Conservation (phyloP, 805 yeast species). For the Vanderwaltozyma verrucispora region DNA sequence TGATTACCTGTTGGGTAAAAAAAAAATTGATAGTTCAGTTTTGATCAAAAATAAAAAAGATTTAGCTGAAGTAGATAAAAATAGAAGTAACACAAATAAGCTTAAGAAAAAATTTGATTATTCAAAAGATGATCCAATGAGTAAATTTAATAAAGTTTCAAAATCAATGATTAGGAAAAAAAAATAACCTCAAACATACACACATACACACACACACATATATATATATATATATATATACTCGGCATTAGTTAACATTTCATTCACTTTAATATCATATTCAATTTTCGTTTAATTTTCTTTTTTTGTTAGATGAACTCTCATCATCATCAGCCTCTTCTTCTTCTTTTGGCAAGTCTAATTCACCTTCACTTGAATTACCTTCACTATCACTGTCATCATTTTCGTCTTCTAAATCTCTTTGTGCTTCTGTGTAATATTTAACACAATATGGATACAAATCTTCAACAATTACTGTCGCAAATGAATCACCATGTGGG, state of each 20-base stretch:
- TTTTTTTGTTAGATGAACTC: conserved; percentile 2
- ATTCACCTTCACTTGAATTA: conserved; percentile 11
- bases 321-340: conserved; percentile 2
- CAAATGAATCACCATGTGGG: conserved; percentile 69
- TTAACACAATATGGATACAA: conserved; percentile 78
- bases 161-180: too few relatives aligned
- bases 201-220: background rate
- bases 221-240: background rate
- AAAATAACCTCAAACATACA: background rate
- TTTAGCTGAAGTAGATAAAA: background rate
- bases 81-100: background rate
- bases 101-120: conserved; percentile 9
- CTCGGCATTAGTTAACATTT: background rate
- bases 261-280: too few relatives aligned
- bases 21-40: conserved; percentile 10
- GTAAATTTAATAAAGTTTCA: conserved; percentile 8
- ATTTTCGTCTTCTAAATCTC: conserved; percentile 50
- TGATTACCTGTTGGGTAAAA: conserved; percentile 17
- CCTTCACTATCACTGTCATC: conserved; percentile 36
- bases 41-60: background rate
- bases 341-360: conserved; percentile 6
- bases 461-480: conserved; percentile 64
- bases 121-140: conserved; percentile 24
- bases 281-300: background rate
- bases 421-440: conserved; percentile 64